phyloP scores from a whole-genome alignment of 441 rosid species.

The Metrosideros polymorpha region DNA sequence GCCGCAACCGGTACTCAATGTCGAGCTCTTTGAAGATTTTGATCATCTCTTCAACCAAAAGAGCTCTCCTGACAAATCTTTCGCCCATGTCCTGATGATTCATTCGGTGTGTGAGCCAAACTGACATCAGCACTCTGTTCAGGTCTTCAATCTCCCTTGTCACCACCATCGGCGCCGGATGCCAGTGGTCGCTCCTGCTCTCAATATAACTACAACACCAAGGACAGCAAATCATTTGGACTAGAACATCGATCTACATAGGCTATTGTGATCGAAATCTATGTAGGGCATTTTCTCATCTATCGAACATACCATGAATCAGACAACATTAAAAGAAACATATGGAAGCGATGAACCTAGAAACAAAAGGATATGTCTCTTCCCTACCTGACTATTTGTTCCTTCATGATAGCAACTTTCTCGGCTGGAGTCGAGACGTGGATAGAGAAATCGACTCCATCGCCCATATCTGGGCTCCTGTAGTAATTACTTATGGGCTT shows the following conservation, averaged over 20 bases:
- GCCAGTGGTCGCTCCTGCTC: background rate
- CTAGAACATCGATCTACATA: background rate
- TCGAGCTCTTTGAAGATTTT: background rate
- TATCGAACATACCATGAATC: background rate
- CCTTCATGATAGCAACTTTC: background rate
- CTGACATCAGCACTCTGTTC: background rate
- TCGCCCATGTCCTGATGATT: background rate
- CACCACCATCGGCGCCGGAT: background rate
- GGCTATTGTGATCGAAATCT: background rate
- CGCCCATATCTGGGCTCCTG: background rate
- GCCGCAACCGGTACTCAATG: background rate
- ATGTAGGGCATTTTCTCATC: background rate
- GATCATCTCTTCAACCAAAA: background rate
- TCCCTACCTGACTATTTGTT: background rate
- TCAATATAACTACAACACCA: background rate
- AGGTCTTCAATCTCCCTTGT: background rate
- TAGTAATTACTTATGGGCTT: background rate
- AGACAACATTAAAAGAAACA: background rate
- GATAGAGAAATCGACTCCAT: background rate
- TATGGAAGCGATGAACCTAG: background rate
- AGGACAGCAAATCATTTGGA: background rate
- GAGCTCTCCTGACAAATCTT: background rate
- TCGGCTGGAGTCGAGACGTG: background rate
- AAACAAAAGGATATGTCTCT: background rate
- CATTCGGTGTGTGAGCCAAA: background rate